A percentile compares a stretch with the other conserved stretches of the same genome.
Conservation (phyloP, 192 early-diverging fungal species). For the Coemansia sp. region DNA sequence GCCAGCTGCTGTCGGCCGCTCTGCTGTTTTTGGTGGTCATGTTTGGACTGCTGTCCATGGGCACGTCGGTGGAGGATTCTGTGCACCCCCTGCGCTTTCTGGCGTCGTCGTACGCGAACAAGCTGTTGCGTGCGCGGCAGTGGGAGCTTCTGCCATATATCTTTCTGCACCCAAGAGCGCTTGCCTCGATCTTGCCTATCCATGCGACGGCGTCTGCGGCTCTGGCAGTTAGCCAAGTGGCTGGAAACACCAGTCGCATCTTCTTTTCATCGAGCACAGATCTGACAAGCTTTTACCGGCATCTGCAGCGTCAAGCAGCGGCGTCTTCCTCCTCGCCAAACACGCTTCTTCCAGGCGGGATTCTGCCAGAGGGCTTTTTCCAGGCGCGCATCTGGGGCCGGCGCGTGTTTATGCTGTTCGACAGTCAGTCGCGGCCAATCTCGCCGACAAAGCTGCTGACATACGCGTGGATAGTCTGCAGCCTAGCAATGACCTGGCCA, state of each 20-base stretch:
- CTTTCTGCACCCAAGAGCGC: slow-evolving; percentile 19
- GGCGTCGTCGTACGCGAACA: slow-evolving; percentile 15
- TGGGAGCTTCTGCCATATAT: slow-evolving; percentile 33
- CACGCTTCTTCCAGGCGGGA: slow-evolving; percentile 19
- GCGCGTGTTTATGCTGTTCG: slow-evolving; percentile 37
- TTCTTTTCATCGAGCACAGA: slow-evolving; percentile 49
- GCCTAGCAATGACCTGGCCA: slow-evolving; percentile 49
- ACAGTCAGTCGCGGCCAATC: slow-evolving; percentile 8
- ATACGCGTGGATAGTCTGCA: slow-evolving; percentile 43
- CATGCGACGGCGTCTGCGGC: neutral
- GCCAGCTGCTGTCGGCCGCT: slow-evolving; percentile 32
- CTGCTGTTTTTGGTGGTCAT: slow-evolving; percentile 46
- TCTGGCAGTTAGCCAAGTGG: slow-evolving; percentile 3
- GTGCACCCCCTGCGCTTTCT: slow-evolving; percentile 37
- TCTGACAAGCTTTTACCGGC: slow-evolving; percentile 44
- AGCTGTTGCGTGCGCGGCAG: slow-evolving; percentile 35
- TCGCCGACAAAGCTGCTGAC: slow-evolving; percentile 25
- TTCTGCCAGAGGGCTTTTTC: slow-evolving; percentile 30
- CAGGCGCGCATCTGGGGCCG: slow-evolving; percentile 31
- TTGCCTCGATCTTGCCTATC: slow-evolving; percentile 21
- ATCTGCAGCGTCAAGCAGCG: slow-evolving; percentile 27
- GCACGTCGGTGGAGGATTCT: slow-evolving; percentile 34
- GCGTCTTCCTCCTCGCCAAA: slow-evolving; percentile 9
- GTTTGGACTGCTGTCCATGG: slow-evolving; percentile 45
- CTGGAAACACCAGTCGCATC: slow-evolving; percentile 32